These are phyloP conservation scores for Colletotrichum tropicicola DNA, from an alignment of 2,329 filamentous ascomycete genomes.

Conservation along the genomic window DNA sequence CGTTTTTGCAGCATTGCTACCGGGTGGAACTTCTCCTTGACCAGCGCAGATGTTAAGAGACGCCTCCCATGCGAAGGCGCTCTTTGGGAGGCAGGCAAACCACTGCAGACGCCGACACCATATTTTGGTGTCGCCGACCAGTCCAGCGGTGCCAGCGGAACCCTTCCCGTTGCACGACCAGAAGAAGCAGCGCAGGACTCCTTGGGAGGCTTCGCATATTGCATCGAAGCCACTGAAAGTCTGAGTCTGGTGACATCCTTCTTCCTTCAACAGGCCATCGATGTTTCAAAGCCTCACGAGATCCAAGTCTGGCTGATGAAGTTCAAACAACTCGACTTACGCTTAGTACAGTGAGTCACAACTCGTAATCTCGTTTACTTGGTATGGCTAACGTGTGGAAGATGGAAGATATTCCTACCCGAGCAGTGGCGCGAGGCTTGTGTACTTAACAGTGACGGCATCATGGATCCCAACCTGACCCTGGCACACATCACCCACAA, in stretches of 20 bases:
- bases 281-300: constrained; percentile 45
- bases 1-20: constrained; percentile 50
- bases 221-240: constrained; percentile 55
- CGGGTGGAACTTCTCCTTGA: constrained; percentile 48
- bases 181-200: constrained; percentile 37
- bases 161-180: constrained; percentile 31
- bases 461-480: constrained; percentile 55
- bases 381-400: constrained; percentile 21
- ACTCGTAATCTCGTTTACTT: not conserved
- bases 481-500: constrained; percentile 54
- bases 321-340: constrained; percentile 54
- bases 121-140: constrained; percentile 50
- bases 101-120: constrained; percentile 45
- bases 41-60: constrained; percentile 44
- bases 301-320: constrained; percentile 51
- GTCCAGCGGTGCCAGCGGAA: constrained; percentile 30
- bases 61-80: constrained; percentile 49
- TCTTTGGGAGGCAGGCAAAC: constrained; percentile 46
- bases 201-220: constrained; percentile 52
- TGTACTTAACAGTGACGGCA: constrained; percentile 46
- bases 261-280: constrained; percentile 51
- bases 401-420: constrained; percentile 56
- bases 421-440: constrained; percentile 50
- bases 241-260: constrained; percentile 51
- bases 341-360: constrained; percentile 47